Conservation (phyloP, 176 grass and related monocot genomes). For the Paspalum notatum region DNA sequence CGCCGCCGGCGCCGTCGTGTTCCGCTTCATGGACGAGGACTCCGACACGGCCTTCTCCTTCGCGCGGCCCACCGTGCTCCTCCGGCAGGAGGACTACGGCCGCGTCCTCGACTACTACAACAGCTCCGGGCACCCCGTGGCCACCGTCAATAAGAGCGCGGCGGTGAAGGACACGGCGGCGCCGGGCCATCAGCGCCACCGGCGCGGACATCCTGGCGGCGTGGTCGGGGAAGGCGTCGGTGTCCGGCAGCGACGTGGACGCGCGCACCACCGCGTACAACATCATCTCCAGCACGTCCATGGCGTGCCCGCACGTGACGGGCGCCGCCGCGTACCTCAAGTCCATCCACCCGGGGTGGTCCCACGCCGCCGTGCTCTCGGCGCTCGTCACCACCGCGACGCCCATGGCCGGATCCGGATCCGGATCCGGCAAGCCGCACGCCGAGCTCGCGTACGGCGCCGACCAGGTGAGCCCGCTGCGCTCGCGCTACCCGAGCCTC, state of each 20-base stretch:
- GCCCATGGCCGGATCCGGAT: not conserved
- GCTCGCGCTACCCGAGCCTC: conserved; percentile 24
- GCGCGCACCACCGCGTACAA: conserved; percentile 18
- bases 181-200: not conserved
- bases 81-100: not conserved
- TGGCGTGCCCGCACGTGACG: conserved; percentile 13
- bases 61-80: not conserved
- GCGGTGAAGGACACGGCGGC: not conserved
- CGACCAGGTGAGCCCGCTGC: conserved; percentile 25
- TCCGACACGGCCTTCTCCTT: not conserved
- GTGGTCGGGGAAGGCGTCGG: not conserved
- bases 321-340: conserved; percentile 36
- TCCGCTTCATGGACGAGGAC: fast-evolving
- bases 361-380: conserved; percentile 23
- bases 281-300: conserved; percentile 32
- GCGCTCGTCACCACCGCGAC: conserved; percentile 41
- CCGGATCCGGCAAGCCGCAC: not conserved
- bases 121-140: conserved; percentile 14
- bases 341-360: conserved; percentile 34
- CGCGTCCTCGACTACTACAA: conserved; percentile 15
- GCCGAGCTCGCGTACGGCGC: conserved; percentile 34
- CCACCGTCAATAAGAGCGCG: not conserved
- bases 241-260: not conserved
- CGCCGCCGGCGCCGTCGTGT: conserved; percentile 2
- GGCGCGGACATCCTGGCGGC: conserved; percentile 41